Evolutionary conservation across 805 yeast genomes (phyloP), one percentile per base, ranked within the genome.

Genomic region (Wickerhamiella kurtzmanii): DNA sequence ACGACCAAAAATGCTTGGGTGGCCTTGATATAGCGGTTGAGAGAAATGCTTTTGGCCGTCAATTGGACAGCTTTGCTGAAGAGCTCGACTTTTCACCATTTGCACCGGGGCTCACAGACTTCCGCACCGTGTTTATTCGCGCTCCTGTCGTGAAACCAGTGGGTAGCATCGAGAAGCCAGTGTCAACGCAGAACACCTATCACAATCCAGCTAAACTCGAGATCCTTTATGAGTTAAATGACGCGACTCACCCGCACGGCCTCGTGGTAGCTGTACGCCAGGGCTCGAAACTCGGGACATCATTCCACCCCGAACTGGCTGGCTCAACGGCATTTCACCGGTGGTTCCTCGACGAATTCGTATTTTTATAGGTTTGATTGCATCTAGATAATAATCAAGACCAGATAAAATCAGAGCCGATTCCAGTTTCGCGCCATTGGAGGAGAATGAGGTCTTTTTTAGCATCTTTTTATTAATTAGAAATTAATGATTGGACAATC

Each of bases 31-130:
- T 82, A 3, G 67, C 69, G 32, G 84, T 82, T 19, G 70, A 72
- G 43, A 65, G 94, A 46, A 83, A 83, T 59, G 86, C 86, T 1
- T 83, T 82, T 64, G 94, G 94, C 1, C 65, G 92, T 53, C 92
- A 83, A 58, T 57, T 78, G 32, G 81, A 80, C 51, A 78, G 84
- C 15, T 83, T 83, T 54, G 71, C 67, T 15, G 61, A 65, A 37
- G 54, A 55, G 0, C 64, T 80, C 50, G 74, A 74, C 44, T 63
- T 72, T 43, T 56, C 65, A 1, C 45, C 55, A 28, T 48, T 64
- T 35, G 69, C 64, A 1, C 60, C 70, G 6, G 52, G 53, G 9
- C 55, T 48, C 35, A 47, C 48, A 2, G 54, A 60, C 17, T 72
- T 70, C 45, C 64, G 65, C 4, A 62, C 73, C 2, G 64, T 79